phyloP scores from a whole-genome alignment of 2,329 filamentous ascomycete species.

The Aspergillus japonicus region DNA sequence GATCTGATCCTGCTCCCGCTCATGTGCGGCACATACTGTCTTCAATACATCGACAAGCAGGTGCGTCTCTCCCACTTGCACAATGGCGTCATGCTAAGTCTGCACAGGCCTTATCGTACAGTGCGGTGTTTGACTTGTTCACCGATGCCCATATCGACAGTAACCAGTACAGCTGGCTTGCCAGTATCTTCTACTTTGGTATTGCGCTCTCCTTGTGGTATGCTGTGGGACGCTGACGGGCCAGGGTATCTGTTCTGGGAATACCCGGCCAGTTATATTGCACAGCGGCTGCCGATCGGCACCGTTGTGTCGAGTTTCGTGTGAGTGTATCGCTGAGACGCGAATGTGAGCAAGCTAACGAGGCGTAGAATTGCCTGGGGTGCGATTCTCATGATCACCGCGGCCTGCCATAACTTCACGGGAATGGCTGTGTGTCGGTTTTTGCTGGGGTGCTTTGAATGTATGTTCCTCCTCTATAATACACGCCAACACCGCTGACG shows the following conservation, averaged over 20 bases:
- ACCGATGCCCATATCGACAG: constrained; percentile 47
- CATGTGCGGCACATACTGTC: constrained; percentile 39
- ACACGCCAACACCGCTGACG: background rate
- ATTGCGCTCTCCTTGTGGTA: background rate
- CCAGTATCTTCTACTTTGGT: constrained; percentile 57
- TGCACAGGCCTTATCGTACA: constrained; percentile 51
- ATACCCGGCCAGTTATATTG: constrained; percentile 41
- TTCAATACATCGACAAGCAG: constrained; percentile 57
- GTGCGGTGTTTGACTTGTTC: constrained; percentile 58
- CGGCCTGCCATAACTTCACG: constrained; percentile 43
- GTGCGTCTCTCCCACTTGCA: too few relatives aligned
- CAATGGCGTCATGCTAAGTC: too few relatives aligned
- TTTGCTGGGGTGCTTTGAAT: constrained; percentile 49
- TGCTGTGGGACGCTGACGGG: background rate
- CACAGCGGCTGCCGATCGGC: constrained; percentile 27
- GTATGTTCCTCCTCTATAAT: background rate
- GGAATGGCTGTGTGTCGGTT: constrained; percentile 48
- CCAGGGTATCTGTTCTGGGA: constrained; percentile 43
- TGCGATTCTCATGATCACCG: constrained; percentile 45
- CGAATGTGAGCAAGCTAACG: too few relatives aligned
- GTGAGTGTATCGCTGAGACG: background rate
- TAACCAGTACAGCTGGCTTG: constrained; percentile 53
- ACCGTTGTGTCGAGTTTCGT: constrained; percentile 19
- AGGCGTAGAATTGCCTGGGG: constrained; percentile 41
- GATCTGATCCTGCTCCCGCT: constrained; percentile 54